A percentile compares a stretch with the other conserved stretches of the same genome.
phyloP scores from a whole-genome alignment of 495 filamentous ascomycete genomes.

The Trichoderma erinaceum region DNA sequence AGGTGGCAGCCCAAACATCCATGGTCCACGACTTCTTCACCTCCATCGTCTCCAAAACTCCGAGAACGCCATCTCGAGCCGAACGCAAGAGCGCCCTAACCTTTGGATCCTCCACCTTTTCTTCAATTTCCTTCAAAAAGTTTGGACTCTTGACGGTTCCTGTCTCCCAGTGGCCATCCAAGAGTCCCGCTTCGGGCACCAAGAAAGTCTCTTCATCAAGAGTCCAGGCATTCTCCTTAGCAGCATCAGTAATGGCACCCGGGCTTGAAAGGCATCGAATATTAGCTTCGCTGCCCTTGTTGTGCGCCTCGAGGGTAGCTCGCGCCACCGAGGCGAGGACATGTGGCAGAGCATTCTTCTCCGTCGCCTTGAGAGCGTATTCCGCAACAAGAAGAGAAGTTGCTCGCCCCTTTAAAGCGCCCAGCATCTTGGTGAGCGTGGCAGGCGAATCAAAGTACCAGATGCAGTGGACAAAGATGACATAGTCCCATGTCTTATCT shows the following conservation, averaged over 20 bases:
- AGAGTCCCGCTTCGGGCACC: conserved; percentile 30
- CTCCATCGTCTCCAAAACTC: conserved; percentile 27
- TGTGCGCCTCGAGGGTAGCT: conserved; percentile 22
- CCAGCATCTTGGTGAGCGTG: conserved; percentile 29
- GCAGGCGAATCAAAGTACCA: conserved; percentile 41
- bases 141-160: conserved; percentile 20
- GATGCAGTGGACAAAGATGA: conserved; percentile 43
- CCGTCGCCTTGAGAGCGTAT: conserved; percentile 30
- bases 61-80: conserved; percentile 31
- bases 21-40: conserved; percentile 37
- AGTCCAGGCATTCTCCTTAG: conserved; percentile 24
- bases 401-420: conserved; percentile 28
- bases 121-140: conserved; percentile 28
- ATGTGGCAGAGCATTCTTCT: conserved; percentile 31
- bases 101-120: conserved; percentile 28
- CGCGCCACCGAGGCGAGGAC: conserved; percentile 39
- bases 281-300: conserved; percentile 20
- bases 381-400: conserved; percentile 33
- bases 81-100: conserved; percentile 30
- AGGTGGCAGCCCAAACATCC: conserved; percentile 43
- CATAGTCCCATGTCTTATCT: conserved; percentile 33
- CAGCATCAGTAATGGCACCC: conserved; percentile 18
- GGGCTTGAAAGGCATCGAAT: conserved; percentile 21
- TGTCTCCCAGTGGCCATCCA: conserved; percentile 46
- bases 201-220: conserved; percentile 27